Percentiles rank a stretch among this genome's conserved stretches.
Conservation (phyloP, 129 eudicot genomes). For the Daucus carota region DH1_v3.0 NC_030383.2:16638501-16639000, state of each 20-base stretch:
- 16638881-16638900: not conserved
- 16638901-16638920: not conserved
- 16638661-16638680: no score
- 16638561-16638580: slow-evolving; percentile 74
- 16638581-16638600: slow-evolving; percentile 63
- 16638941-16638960: no score
- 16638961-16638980: not conserved
- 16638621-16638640: slow-evolving; percentile 44
- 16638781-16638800: not conserved
- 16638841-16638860: not conserved
- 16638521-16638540: slow-evolving; percentile 91
- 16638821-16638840: not conserved
- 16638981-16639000: no score
- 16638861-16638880: not conserved
- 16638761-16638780: not conserved
- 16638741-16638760: not conserved
- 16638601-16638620: slow-evolving; percentile 52
- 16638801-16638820: not conserved
- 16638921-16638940: not conserved
- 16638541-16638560: slow-evolving; percentile 58
- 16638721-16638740: not conserved
- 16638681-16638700: no score
- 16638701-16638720: no score
- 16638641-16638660: no score
- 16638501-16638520: no score